Conservation (phyloP, 2,329 filamentous ascomycete species). For the Exserohilum turcica region DNA sequence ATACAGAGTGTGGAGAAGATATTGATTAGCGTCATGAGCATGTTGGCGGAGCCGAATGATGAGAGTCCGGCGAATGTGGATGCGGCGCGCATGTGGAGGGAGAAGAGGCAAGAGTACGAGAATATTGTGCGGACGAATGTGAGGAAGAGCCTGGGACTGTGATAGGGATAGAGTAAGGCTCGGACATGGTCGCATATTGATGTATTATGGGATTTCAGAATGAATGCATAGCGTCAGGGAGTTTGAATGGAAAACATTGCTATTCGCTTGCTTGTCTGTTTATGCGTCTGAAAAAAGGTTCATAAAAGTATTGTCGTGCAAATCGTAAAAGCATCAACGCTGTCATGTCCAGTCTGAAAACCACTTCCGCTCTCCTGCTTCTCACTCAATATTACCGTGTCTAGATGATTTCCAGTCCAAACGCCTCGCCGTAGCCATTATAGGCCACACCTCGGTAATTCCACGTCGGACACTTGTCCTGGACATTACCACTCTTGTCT, state of each 20-base stretch:
- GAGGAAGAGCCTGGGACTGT: conserved; percentile 46
- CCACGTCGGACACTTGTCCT: conserved; percentile 58
- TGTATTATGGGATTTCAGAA: not conserved
- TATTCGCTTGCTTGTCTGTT: not conserved
- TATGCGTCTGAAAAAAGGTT: not conserved
- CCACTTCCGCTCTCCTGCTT: too few species aligned
- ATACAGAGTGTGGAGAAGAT: conserved; percentile 97
- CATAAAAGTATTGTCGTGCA: too few species aligned
- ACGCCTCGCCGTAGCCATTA: conserved; percentile 63
- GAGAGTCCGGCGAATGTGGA: conserved; percentile 96
- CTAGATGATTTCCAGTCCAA: conserved; percentile 53
- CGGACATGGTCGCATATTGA: not conserved
- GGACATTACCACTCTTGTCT: conserved; percentile 59
- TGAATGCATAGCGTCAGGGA: conserved; percentile 21
- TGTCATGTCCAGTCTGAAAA: not conserved
- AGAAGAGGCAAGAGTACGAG: conserved; percentile 79
- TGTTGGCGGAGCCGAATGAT: conserved; percentile 91
- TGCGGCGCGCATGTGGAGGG: conserved; percentile 84
- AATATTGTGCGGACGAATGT: conserved; percentile 69
- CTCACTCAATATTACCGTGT: not conserved
- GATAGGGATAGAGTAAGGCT: not conserved
- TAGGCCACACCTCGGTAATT: conserved; percentile 65
- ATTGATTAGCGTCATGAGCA: conserved; percentile 85
- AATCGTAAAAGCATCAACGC: not conserved
- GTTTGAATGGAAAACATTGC: conserved; percentile 3